Conservation (phyloP, 192 early-diverging fungal species). For the Mortierella antarctica region DNA sequence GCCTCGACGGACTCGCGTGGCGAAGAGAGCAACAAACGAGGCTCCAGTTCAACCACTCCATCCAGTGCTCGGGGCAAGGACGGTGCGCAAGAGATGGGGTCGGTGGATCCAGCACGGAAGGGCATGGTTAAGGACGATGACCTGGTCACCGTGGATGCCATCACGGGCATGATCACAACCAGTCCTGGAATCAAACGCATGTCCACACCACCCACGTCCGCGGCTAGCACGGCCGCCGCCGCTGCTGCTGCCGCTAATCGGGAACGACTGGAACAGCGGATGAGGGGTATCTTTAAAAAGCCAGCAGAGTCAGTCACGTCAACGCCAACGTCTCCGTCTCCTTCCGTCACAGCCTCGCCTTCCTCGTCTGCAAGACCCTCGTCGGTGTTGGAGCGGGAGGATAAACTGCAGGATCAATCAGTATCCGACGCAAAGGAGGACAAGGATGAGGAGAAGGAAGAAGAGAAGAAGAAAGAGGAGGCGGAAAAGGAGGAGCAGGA, state of each 20-base stretch:
- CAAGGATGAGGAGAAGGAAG: conserved; percentile 1
- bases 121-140: not conserved
- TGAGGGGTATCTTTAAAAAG: conserved; percentile 46
- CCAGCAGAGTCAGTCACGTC: conserved; percentile 25
- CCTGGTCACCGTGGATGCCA: conserved; percentile 56
- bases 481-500: not conserved
- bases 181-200: conserved; percentile 34
- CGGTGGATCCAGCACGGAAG: not conserved
- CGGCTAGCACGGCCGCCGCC: not conserved
- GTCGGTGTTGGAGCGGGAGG: conserved; percentile 5
- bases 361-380: conserved; percentile 17
- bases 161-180: conserved; percentile 62
- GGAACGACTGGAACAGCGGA: conserved; percentile 60
- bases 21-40: not conserved
- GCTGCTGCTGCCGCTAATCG: conserved; percentile 44
- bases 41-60: not conserved
- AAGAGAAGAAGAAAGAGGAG: conserved; percentile 1
- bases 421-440: not conserved
- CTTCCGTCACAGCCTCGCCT: conserved; percentile 4
- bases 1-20: not conserved
- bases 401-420: not conserved
- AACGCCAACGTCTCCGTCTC: conserved; percentile 15
- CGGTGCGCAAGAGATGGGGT: not conserved
- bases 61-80: not conserved
- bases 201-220: conserved; percentile 32